Base-by-base conservation (phyloP, 257 asterid species). In the Fraxinus excelsior region DNA sequence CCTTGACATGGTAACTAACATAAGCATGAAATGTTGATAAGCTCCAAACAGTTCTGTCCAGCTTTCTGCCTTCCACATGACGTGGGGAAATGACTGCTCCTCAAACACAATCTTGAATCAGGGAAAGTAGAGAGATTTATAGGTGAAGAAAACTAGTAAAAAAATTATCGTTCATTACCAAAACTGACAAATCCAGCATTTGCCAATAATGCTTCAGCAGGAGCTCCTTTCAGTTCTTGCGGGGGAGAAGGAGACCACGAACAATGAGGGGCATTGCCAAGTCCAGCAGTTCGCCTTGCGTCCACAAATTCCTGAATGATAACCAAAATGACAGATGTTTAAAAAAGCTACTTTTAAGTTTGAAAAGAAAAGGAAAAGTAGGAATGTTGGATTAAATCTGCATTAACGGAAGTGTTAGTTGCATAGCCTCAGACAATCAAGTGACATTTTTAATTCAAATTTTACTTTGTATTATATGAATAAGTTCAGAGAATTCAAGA, bases 1-100 rank as follows among this genome's bases (percentile, higher is more conserved):
- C 99, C 98, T 95, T 93, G 64, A 95, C 98, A 81, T 95, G 98
- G 87, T 95, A 95, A 79, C 96, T 95, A 79, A 95, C 99, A 78
- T 88, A 95, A 53, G 99, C 98, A 87, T 88, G 98, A 86, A 95
- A 95, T 74, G 97, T 95, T 60, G 93, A 90, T 80, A 95, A 83
- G 86, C 90, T 91, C 99, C 99, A 93, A 74, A 90, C 98, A 58
- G 97, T 90, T 89, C 89, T 95, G 87, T 95, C 99, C 84, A 95
- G 88, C 87, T 90, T 95, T 86, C 89, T 90, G 80, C 96, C 97
- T 72, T 95, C 97, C 84, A 95, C 98, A 21, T 95, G 99, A 53
- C 96, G 97, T 62, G 99, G 92, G 81, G 84, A 88, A 85, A 95
- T 90, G 73, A 95, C 97, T 93, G 92, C 81, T 42, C 38, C 79